These are phyloP conservation scores for Hanseniaspora lindneri DNA, from an alignment of 805 yeast genomes.

Conservation along the genomic window DNA sequence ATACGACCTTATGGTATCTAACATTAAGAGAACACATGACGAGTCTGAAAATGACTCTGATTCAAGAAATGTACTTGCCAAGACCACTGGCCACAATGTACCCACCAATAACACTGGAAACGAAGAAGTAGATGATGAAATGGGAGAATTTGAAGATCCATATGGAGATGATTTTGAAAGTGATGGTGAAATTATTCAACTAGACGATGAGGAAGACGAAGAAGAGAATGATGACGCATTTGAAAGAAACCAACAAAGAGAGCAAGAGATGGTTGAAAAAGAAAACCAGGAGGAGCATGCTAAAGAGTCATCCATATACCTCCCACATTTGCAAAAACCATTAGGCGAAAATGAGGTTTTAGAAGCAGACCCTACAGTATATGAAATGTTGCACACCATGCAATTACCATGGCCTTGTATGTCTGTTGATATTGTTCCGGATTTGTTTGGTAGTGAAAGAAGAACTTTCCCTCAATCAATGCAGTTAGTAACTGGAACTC, in stretches of 20 bases:
- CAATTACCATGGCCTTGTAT: slow-evolving; percentile 95
- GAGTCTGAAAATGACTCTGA: slow-evolving; percentile 27
- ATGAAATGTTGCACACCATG: slow-evolving; percentile 90
- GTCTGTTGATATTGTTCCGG: slow-evolving; percentile 82
- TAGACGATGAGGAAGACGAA: slow-evolving; percentile 50
- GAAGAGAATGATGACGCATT: slow-evolving; percentile 31
- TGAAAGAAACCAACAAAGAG: slow-evolving; percentile 29
- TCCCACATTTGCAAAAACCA: slow-evolving; percentile 82
- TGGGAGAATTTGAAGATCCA: slow-evolving; percentile 81
- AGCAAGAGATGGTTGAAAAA: slow-evolving; percentile 31
- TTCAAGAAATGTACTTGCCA: slow-evolving; percentile 34
- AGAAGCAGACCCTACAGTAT: slow-evolving; percentile 92
- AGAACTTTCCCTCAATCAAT: slow-evolving; percentile 79
- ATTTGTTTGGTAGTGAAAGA: slow-evolving; percentile 75
- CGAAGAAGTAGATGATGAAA: slow-evolving; percentile 39
- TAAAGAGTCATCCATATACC: slow-evolving; percentile 40
- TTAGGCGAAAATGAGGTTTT: slow-evolving; percentile 90
- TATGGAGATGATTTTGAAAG: slow-evolving; percentile 88
- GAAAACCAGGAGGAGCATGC: slow-evolving; percentile 31
- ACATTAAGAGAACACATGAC: slow-evolving; percentile 24
- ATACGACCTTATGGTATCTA: slow-evolving; percentile 14
- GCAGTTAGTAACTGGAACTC: slow-evolving; percentile 84
- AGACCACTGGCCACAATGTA: slow-evolving; percentile 26
- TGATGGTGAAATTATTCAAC: slow-evolving; percentile 77
- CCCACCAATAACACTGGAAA: slow-evolving; percentile 17